Conservation (phyloP, 208 protist species). For the Trypanosoma vivax region DNA sequence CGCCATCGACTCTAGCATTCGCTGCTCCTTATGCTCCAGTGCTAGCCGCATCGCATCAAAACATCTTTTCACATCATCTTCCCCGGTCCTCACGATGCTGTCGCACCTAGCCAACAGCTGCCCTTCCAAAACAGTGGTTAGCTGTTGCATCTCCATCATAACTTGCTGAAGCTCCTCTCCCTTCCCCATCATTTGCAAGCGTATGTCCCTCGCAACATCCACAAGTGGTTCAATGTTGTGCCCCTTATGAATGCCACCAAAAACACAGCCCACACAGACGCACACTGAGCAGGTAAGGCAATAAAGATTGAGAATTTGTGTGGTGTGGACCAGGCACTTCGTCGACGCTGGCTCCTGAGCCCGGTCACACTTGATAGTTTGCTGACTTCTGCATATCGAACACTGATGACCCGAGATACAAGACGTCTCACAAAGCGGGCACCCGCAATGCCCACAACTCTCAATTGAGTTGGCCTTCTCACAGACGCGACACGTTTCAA, state of each 20-base stretch:
- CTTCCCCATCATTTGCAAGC: neutral
- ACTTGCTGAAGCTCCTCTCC: neutral
- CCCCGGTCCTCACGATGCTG: too few species aligned
- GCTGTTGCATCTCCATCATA: neutral
- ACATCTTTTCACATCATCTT: too few species aligned
- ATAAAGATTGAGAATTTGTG: conserved; percentile 56
- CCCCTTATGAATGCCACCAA: conserved; percentile 52
- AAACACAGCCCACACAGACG: conserved; percentile 69
- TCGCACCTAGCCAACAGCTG: conserved; percentile 20
- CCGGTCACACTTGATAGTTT: conserved; percentile 31
- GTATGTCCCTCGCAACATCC: neutral
- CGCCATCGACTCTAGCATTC: conserved; percentile 16
- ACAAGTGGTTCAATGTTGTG: conserved; percentile 31
- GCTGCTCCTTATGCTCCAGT: conserved; percentile 40
- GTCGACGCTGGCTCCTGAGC: conserved; percentile 21
- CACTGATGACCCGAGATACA: conserved; percentile 41
- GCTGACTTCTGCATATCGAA: conserved; percentile 49
- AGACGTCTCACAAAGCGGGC: conserved; percentile 55
- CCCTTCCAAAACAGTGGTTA: neutral
- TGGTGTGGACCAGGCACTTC: conserved; percentile 29
- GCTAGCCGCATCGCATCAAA: too few species aligned
- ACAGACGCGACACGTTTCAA: conserved; percentile 48
- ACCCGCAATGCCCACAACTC: conserved; percentile 65
- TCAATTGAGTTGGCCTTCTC: conserved; percentile 30
- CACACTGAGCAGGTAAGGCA: conserved; percentile 46